Evolutionary conservation across 306 rosid species (phyloP).

Genomic region (Sesbania bispinosa): DNA sequence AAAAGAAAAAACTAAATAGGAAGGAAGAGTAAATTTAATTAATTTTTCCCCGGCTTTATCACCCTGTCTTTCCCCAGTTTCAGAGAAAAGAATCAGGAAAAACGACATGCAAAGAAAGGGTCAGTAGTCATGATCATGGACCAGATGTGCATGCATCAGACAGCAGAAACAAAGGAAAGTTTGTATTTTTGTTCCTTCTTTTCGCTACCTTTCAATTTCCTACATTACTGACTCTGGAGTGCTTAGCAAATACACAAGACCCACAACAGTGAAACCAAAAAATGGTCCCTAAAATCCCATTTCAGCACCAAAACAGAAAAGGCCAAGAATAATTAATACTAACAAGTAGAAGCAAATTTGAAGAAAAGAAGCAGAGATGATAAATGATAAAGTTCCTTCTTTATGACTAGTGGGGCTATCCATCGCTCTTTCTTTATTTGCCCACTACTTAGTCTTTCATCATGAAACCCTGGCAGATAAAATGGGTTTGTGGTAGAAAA

Average conservation of each 20-base stretch:
- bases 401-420: constrained; percentile 21
- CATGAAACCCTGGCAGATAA: constrained; percentile 24
- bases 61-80: neutral
- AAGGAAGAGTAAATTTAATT: no score
- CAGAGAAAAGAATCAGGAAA: constrained; percentile 32
- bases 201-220: constrained; percentile 18
- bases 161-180: constrained; percentile 28
- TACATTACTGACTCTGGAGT: neutral
- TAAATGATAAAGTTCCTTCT: neutral
- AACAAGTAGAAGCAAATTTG: neutral
- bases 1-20: neutral
- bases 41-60: constrained; percentile 43
- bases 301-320: neutral
- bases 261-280: constrained; percentile 2
- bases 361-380: neutral
- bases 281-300: constrained; percentile 18
- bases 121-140: constrained; percentile 48
- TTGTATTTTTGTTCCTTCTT: constrained; percentile 42
- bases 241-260: neutral
- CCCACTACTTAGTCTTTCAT: constrained; percentile 25
- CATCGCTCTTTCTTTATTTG: neutral
- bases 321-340: neutral
- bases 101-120: constrained; percentile 40
- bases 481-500: neutral
- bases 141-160: constrained; percentile 44